Percentiles rank a stretch among this genome's conserved stretches.
These are phyloP conservation scores for Komagataella mondaviorum DNA, from an alignment of 805 yeast genomes.

Conservation along the genomic window DNA sequence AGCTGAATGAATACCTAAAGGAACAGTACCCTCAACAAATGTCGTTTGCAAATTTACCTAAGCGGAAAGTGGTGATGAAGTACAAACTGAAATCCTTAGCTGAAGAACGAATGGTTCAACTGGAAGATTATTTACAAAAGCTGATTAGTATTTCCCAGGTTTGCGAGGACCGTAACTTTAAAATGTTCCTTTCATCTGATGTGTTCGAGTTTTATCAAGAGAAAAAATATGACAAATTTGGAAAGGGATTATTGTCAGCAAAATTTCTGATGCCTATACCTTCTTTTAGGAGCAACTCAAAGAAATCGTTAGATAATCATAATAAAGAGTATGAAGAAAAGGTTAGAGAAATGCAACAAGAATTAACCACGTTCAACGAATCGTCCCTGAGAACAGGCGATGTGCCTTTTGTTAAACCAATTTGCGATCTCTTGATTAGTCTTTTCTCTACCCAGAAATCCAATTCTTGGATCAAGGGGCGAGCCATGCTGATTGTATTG, in stretches of 20 bases:
- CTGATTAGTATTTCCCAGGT: slow-evolving; percentile 52
- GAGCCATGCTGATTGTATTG: slow-evolving; percentile 66
- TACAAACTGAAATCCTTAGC: slow-evolving; percentile 53
- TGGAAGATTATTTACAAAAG: slow-evolving; percentile 49
- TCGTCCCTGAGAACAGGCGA: slow-evolving; percentile 9
- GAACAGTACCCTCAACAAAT: slow-evolving; percentile 31
- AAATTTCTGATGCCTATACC: background rate
- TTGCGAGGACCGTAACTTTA: slow-evolving; percentile 58
- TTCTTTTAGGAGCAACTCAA: background rate
- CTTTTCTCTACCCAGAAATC: slow-evolving; percentile 46
- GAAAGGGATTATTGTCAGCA: background rate
- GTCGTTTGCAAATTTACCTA: slow-evolving; percentile 30
- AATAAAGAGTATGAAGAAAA: slow-evolving; percentile 1
- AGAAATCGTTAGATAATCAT: background rate
- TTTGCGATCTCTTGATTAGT: slow-evolving; percentile 61
- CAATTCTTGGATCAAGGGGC: slow-evolving; percentile 71
- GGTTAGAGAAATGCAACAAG: slow-evolving; percentile 37
- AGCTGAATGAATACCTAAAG: slow-evolving; percentile 52
- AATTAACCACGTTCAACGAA: slow-evolving; percentile 39
- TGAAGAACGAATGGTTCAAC: slow-evolving; percentile 45
- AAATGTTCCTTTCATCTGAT: slow-evolving; percentile 70
- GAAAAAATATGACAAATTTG: background rate
- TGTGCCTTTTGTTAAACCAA: slow-evolving; percentile 60
- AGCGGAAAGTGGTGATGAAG: slow-evolving; percentile 52
- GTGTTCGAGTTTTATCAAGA: slow-evolving; percentile 24